Conservation (phyloP, 345 rosid species). For the Cardiospermum halicacabum region DNA sequence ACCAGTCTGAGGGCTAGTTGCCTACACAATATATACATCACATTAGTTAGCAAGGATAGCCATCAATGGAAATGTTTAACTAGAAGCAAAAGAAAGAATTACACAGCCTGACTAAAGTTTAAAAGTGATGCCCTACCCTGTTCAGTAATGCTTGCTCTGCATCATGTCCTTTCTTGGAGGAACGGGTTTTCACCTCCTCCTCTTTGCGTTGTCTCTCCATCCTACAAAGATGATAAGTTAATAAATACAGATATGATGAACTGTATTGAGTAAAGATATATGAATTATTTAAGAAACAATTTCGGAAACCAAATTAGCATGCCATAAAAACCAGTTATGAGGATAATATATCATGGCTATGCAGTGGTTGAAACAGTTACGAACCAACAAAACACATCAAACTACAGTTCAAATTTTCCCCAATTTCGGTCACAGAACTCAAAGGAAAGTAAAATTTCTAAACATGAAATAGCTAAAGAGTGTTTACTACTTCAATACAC, state of each 20-base stretch:
- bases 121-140: slow-evolving; percentile 46
- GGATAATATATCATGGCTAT: too few relatives aligned
- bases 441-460: neutral
- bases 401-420: neutral
- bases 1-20: slow-evolving; percentile 86
- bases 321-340: too few relatives aligned
- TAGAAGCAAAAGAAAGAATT: neutral
- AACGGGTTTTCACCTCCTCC: slow-evolving; percentile 75
- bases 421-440: neutral
- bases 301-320: neutral
- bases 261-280: neutral
- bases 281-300: neutral
- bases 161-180: slow-evolving; percentile 76
- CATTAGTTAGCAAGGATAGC: slow-evolving; percentile 7
- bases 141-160: slow-evolving; percentile 73
- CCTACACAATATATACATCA: slow-evolving; percentile 39
- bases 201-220: slow-evolving; percentile 98
- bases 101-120: too few relatives aligned
- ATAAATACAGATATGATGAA: neutral
- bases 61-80: neutral
- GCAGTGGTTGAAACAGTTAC: too few relatives aligned
- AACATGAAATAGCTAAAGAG: neutral
- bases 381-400: too few relatives aligned
- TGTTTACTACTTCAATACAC: neutral
- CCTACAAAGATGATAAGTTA: slow-evolving; percentile 27